Evolutionary conservation across 2,329 filamentous ascomycete genomes (phyloP).

Genomic region (Didymella keratinophila): DNA sequence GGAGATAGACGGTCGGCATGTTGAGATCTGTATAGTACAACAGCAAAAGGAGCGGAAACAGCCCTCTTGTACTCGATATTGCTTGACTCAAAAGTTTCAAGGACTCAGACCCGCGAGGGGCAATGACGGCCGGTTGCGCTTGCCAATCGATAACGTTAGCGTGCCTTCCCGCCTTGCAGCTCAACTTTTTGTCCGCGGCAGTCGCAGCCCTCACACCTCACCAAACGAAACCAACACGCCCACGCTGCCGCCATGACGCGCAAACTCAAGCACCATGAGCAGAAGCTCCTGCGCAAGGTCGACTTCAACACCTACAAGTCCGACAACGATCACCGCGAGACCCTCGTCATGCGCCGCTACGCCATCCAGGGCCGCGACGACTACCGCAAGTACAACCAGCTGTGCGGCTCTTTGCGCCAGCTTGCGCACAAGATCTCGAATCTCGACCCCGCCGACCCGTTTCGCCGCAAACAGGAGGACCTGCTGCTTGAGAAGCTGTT

Average conservation of each 20-base stretch:
- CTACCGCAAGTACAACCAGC: constrained; percentile 66
- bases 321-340: constrained; percentile 85
- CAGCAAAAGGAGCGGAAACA: not conserved
- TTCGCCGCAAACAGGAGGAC: constrained; percentile 83
- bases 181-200: constrained; percentile 13
- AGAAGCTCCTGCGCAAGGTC: constrained; percentile 89
- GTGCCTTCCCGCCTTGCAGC: too few species aligned
- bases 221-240: not conserved
- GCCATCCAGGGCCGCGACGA: constrained; percentile 85
- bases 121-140: constrained; percentile 16
- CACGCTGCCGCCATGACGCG: constrained; percentile 73
- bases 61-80: not conserved
- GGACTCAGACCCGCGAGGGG: constrained; percentile 22
- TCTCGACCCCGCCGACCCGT: constrained; percentile 78
- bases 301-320: constrained; percentile 95
- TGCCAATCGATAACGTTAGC: constrained; percentile 21
- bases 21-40: constrained; percentile 30
- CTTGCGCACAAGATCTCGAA: constrained; percentile 87
- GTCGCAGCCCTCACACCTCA: not conserved
- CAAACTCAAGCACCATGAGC: constrained; percentile 92
- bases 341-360: constrained; percentile 81
- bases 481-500: constrained; percentile 90
- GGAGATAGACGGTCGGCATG: constrained; percentile 81
- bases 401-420: constrained; percentile 75
- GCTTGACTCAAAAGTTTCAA: constrained; percentile 26